A percentile compares a stretch with the other conserved stretches of the same genome.
Evolutionary conservation across 805 yeast genomes (phyloP).

Genomic region (Saccharomycopsis oosterbeekiorum): DNA sequence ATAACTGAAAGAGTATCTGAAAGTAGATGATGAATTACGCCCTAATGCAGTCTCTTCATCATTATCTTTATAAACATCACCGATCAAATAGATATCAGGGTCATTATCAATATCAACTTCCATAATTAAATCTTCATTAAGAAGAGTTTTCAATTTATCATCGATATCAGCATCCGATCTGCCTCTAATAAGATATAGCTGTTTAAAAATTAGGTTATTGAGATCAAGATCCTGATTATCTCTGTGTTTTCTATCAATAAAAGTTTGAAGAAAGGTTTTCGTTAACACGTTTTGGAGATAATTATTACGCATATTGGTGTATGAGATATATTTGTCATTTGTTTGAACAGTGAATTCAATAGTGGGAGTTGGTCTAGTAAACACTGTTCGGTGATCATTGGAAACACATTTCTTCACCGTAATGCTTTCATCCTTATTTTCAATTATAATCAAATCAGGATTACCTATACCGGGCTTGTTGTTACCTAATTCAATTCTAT

Average conservation of each 20-base stretch:
- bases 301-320: slow-evolving; percentile 4
- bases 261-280: not conserved
- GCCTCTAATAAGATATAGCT: slow-evolving; percentile 15
- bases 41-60: slow-evolving; percentile 1
- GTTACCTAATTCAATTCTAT: not conserved
- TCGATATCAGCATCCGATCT: slow-evolving; percentile 6
- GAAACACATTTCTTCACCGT: not conserved
- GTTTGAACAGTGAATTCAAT: slow-evolving; percentile 13
- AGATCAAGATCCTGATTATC: slow-evolving; percentile 7
- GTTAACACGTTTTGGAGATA: not conserved
- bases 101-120: slow-evolving; percentile 5
- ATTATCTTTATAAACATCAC: slow-evolving; percentile 18
- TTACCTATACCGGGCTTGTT: not conserved
- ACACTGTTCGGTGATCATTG: not conserved
- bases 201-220: slow-evolving; percentile 11
- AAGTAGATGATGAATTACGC: slow-evolving; percentile 9
- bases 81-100: slow-evolving; percentile 12
- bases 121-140: not conserved
- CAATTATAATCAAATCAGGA: not conserved
- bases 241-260: not conserved
- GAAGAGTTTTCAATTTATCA: slow-evolving; percentile 5
- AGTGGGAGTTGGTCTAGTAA: not conserved
- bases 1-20: slow-evolving; percentile 13
- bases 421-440: not conserved
- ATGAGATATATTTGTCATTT: slow-evolving; percentile 14